These are phyloP conservation scores for Tinospora cordifolia DNA, from an alignment of 164 flowering plant genomes.

Conservation along the genomic window DNA sequence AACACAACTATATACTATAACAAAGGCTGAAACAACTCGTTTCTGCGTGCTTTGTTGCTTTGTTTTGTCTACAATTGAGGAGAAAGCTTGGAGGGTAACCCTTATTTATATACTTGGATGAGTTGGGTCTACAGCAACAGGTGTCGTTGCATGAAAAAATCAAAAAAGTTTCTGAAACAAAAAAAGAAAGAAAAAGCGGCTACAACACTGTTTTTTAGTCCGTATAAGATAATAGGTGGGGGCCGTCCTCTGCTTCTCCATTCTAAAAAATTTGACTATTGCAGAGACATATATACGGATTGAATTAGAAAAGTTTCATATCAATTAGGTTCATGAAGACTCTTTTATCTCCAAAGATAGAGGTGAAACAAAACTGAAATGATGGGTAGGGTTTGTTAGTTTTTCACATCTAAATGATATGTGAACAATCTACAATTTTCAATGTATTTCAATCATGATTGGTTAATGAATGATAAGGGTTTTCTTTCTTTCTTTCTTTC, in stretches of 20 bases:
- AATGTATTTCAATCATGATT: not conserved
- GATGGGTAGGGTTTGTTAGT: conserved; percentile 1
- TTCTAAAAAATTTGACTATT: not conserved
- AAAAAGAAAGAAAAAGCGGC: conserved; percentile 5
- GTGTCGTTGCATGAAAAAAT: conserved; percentile 21
- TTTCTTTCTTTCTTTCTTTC: not conserved
- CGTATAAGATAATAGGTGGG: no score
- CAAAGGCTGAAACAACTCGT: not conserved
- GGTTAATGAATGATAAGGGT: not conserved
- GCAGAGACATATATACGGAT: not conserved
- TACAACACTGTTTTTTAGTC: not conserved
- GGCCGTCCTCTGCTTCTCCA: no score
- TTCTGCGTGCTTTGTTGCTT: not conserved
- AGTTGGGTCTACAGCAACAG: conserved; percentile 21
- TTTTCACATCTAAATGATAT: not conserved
- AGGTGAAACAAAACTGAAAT: not conserved
- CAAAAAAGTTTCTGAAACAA: not conserved
- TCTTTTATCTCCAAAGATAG: not conserved
- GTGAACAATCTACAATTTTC: not conserved
- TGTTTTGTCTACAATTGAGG: conserved; percentile 5
- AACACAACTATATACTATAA: not conserved
- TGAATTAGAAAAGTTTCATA: not conserved
- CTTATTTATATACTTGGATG: conserved; percentile 34
- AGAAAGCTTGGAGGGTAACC: not conserved
- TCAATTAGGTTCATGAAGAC: no score